Evolutionary conservation across 352 stramenopile species (phyloP), one percentile per base, ranked within the genome.

Genomic region (Pythium coloratum): DNA sequence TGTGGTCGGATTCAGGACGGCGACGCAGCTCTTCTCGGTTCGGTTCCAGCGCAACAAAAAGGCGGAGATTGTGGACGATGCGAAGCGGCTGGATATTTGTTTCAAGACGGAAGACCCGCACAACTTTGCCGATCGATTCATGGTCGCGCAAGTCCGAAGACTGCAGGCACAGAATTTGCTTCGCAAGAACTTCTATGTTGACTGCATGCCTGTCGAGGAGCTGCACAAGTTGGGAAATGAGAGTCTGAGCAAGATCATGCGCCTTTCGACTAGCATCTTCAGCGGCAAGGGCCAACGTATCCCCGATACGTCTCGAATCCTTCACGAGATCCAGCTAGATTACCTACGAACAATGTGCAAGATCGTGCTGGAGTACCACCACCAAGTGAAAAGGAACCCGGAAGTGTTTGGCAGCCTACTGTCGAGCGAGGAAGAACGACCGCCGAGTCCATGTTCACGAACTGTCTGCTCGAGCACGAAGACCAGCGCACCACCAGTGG

Each of bases 291-390:
- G 73, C 16, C 62, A 82, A 60, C 80, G 81, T 0, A 81, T 90
- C 26, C 87, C 87, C 2, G 86, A 95, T 51, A 93, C 89, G 3
- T 82, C 85, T 16, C 81, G 76, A 0, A 73, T 98, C 14, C 59
- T 97, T 13, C 78, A 94, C 24, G 90, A 98, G 66, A 91, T 97
- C 49, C 92, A 96, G 67, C 75, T 96, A 0, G 91, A 96, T 57
- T 98, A 96, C 70, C 69, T 97, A 44, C 87, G 94, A 12, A 91
- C 91, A 8, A 97, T 98, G 89, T 97, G 96, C 76, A 86, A 86
- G 59, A 92, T 98, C 34, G 78, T 98, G 3, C 92, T 98, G 33
- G 83, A 93, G n/a, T 88, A 75, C 32, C 85, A 95, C 42, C 82
- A 92, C 38, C 63, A 79, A 57, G 44, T 69, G 1, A 64, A 74